These are phyloP conservation scores for Nemania bipapillata DNA, from an alignment of 2,329 filamentous ascomycete species.

Conservation along the genomic window DNA sequence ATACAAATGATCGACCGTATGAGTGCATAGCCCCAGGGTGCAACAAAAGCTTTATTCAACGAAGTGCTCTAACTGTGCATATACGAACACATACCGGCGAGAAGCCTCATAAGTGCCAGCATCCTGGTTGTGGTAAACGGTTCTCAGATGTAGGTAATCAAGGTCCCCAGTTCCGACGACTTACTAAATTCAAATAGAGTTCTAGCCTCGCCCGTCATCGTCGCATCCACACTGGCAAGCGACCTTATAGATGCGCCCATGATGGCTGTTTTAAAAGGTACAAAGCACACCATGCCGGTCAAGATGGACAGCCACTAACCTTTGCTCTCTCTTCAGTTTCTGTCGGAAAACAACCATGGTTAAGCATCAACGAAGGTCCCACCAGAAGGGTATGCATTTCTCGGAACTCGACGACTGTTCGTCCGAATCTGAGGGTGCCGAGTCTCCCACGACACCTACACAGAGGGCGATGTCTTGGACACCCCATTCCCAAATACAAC, in stretches of 20 bases:
- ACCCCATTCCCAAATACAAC: constrained; percentile 55
- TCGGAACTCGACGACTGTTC: constrained; percentile 67
- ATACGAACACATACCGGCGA: constrained; percentile 77
- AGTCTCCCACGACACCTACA: constrained; percentile 69
- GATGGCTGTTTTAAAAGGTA: constrained; percentile 72
- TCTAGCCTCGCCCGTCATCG: constrained; percentile 73
- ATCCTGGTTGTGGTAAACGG: constrained; percentile 72
- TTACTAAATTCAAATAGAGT: constrained; percentile 57
- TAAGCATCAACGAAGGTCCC: constrained; percentile 71
- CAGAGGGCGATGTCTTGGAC: constrained; percentile 65
- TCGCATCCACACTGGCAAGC: constrained; percentile 73
- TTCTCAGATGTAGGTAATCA: constrained; percentile 72
- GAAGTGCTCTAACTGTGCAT: constrained; percentile 76
- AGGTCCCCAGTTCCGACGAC: not conserved
- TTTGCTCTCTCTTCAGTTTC: constrained; percentile 60
- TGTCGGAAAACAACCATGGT: constrained; percentile 78
- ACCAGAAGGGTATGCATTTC: constrained; percentile 67
- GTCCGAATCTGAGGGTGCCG: constrained; percentile 68
- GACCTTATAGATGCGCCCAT: constrained; percentile 72
- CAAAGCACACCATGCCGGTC: constrained; percentile 22
- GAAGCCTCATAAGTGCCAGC: constrained; percentile 75
- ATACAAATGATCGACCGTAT: constrained; percentile 77
- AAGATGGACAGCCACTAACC: constrained; percentile 37
- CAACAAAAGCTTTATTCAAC: constrained; percentile 76
- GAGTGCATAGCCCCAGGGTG: constrained; percentile 69